Evolutionary conservation across 2,329 filamentous ascomycete genomes (phyloP), one percentile per base, ranked within the genome.

Genomic region (Aureobasidium sp.): DNA sequence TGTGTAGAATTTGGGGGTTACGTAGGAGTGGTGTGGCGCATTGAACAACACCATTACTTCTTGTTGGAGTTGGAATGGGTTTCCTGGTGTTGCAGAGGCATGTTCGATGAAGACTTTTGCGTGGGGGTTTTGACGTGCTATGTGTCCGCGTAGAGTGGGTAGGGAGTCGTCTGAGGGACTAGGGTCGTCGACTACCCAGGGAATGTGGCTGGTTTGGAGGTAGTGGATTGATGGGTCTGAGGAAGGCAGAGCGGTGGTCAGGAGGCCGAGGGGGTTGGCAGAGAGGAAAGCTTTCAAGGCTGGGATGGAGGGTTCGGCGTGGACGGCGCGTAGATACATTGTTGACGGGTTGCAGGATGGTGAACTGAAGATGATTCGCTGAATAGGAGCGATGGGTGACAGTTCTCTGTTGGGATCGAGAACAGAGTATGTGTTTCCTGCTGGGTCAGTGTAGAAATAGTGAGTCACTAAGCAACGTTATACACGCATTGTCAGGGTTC

Each of bases 1-100:
- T 11, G 74, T 77, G 74, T 88, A 89, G 72, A 88, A 88, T 63
- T 86, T 85, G 0, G 86, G 84, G 0, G 86, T 87, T 5, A 89
- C 80, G 66, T 89, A 89, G 72, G 86, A 83, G 41, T 88, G 80
- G 1, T 76, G 70, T 0, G 79, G 75, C 0, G 77, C 77, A 49
- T 78, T 87, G 76, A 89, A 89, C 16, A 88, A 74, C 3, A 89
- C 75, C 34, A 86, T 70, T 1, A 88, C 83, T 62, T 88, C 85
- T 37, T 83, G 69, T 5, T 69, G 52, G 2, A 78, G 67, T 50
- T 34, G 53, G n/a, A 63, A 53, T 21, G 32, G 77, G 66, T 0
- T 75, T 25, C 16, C 29, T 1, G 52, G 39, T 5, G 30, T 13
- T 10, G 50, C 25, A 70, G 55, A 48, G 13, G 55, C 29, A 9